These are phyloP conservation scores for Plenodomus tracheiphilus DNA, from an alignment of 2,329 filamentous ascomycete genomes.

Conservation along the genomic window DNA sequence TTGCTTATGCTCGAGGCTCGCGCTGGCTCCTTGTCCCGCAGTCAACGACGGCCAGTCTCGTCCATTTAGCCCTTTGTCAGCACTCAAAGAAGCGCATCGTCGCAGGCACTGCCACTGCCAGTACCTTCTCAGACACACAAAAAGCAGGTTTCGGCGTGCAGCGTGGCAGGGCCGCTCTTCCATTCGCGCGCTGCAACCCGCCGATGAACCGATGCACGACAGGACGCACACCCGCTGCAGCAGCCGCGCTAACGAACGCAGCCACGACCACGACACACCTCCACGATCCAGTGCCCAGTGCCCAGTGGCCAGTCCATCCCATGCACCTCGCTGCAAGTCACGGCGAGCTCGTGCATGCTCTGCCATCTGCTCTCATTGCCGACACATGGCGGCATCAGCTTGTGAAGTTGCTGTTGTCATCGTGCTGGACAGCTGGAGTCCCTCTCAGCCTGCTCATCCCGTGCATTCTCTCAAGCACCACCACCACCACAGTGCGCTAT, in stretches of 20 bases:
- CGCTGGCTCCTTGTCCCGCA: too few relatives aligned
- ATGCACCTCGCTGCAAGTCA: slow-evolving; percentile 9
- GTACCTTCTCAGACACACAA: neutral
- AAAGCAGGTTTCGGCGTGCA: slow-evolving; percentile 13
- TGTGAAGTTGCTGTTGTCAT: neutral
- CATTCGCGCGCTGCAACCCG: slow-evolving; percentile 18
- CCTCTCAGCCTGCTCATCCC: neutral
- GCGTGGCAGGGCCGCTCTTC: too few relatives aligned
- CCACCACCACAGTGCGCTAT: neutral
- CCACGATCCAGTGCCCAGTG: slow-evolving; percentile 2
- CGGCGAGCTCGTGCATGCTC: slow-evolving; percentile 15
- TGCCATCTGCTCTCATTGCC: neutral
- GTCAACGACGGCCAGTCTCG: too few relatives aligned
- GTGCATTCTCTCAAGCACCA: neutral
- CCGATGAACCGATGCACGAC: slow-evolving; percentile 1
- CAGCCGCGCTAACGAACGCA: slow-evolving; percentile 5
- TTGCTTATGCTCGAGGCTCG: too few relatives aligned
- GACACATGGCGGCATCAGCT: neutral
- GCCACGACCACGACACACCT: slow-evolving; percentile 7
- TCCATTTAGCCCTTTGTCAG: slow-evolving; percentile 14
- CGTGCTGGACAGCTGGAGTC: too few relatives aligned
- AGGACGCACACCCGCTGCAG: neutral
- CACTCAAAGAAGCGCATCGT: neutral
- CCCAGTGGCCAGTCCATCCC: neutral
- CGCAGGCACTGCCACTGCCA: too few relatives aligned